Percentiles rank a stretch among this genome's conserved stretches.
These are phyloP conservation scores for Sarocladiaceae sp. DNA, from an alignment of 2,329 filamentous ascomycete species.

Conservation along the genomic window DNA sequence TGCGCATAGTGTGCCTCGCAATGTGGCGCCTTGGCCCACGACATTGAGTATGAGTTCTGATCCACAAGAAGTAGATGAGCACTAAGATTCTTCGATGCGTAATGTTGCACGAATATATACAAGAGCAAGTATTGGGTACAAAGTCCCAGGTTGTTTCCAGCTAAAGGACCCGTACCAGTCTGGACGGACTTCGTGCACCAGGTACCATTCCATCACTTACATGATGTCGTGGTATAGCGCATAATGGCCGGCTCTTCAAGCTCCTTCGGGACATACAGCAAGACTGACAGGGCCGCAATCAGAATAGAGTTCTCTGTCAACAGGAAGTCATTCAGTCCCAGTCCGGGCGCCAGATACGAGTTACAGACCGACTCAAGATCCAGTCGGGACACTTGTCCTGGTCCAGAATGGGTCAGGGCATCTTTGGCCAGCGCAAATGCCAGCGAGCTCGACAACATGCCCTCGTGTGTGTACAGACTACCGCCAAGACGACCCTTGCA, in stretches of 20 bases:
- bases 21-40: too few species aligned
- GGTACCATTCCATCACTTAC: too few species aligned
- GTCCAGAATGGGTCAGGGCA: conserved; percentile 10
- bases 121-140: too few species aligned
- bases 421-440: conserved; percentile 37
- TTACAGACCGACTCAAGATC: conserved; percentile 4
- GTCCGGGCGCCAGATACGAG: conserved; percentile 7
- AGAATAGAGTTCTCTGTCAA: conserved; percentile 11
- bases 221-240: conserved; percentile 2
- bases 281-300: not conserved
- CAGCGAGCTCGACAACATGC: conserved; percentile 26
- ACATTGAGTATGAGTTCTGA: too few species aligned
- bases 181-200: too few species aligned
- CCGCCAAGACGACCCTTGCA: conserved; percentile 35
- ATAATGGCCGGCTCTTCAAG: conserved; percentile 6
- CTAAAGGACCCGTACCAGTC: too few species aligned
- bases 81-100: too few species aligned
- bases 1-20: too few species aligned
- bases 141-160: too few species aligned
- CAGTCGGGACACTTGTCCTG: conserved; percentile 6
- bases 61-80: too few species aligned
- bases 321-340: conserved; percentile 9
- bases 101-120: too few species aligned
- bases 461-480: conserved; percentile 42
- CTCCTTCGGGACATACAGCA: conserved; percentile 9